Evolutionary conservation across 306 rosid species (phyloP).

Genomic region (Cicer pinnatifidum): DNA sequence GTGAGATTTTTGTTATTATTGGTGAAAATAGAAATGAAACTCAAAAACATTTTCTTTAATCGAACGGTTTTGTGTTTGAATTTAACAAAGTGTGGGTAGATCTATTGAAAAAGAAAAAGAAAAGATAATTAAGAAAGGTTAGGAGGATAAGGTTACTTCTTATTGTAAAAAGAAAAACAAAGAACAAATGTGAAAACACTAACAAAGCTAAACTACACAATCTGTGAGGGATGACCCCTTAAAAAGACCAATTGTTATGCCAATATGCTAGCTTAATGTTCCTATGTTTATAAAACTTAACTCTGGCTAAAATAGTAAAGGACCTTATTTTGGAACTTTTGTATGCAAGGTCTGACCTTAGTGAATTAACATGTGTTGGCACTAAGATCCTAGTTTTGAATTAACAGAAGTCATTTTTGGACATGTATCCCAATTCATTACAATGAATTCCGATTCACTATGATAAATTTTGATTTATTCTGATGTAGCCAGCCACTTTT

Average conservation of each 20-base stretch:
- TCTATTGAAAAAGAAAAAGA: background rate
- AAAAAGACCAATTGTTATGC: constrained; percentile 12
- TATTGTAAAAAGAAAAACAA: background rate
- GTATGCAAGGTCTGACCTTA: constrained; percentile 3
- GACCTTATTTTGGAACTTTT: constrained; percentile 18
- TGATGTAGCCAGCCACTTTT: background rate
- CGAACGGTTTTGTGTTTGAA: background rate
- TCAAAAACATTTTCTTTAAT: background rate
- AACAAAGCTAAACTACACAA: constrained; percentile 9
- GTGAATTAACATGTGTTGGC: constrained; percentile 2
- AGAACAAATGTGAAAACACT: constrained; percentile 9
- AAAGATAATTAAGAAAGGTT: constrained; percentile 1
- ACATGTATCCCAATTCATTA: background rate
- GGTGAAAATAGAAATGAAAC: background rate
- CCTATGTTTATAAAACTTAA: constrained; percentile 6
- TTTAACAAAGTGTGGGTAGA: constrained; percentile 20
- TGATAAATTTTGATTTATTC: background rate
- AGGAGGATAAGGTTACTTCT: constrained; percentile 5
- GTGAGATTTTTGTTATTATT: background rate
- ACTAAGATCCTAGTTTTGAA: constrained; percentile 22
- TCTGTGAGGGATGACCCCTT: constrained; percentile 6
- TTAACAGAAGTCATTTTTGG: background rate
- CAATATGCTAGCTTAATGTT: constrained; percentile 25
- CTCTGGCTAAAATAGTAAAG: background rate
- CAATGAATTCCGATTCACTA: background rate